Conservation (phyloP, 2,329 filamentous ascomycete genomes). For the Fusarium sp. region DNA sequence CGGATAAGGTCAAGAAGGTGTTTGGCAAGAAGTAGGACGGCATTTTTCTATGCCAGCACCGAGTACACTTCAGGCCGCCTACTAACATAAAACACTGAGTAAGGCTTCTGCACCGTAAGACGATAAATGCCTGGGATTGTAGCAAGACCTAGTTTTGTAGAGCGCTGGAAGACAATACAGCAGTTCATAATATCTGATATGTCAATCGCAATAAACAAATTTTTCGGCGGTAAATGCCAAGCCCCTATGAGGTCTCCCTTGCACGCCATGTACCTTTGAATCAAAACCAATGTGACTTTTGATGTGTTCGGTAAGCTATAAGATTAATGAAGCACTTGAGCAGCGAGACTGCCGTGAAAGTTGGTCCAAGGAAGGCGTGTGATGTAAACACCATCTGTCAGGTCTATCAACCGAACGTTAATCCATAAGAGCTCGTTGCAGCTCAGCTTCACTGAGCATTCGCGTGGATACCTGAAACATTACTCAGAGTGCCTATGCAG, state of each 20-base stretch:
- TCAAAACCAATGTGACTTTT: not conserved
- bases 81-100: no score
- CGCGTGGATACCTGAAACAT: not conserved
- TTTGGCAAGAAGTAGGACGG: not conserved
- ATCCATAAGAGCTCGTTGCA: not conserved
- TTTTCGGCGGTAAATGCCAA: not conserved
- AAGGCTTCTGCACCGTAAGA: not conserved
- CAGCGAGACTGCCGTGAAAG: not conserved
- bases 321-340: not conserved
- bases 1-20: not conserved
- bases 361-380: not conserved
- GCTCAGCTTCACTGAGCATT: not conserved
- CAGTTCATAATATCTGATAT: not conserved
- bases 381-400: not conserved
- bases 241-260: no score
- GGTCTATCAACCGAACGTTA: not conserved
- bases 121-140: no score
- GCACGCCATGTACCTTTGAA: not conserved
- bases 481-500: accelerated
- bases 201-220: accelerated
- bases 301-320: not conserved
- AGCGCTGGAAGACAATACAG: accelerated
- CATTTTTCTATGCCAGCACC: not conserved
- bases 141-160: accelerated
- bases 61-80: not conserved